phyloP scores from a whole-genome alignment of 2,329 filamentous ascomycete genomes.

The Aspergillus vadensis region DNA sequence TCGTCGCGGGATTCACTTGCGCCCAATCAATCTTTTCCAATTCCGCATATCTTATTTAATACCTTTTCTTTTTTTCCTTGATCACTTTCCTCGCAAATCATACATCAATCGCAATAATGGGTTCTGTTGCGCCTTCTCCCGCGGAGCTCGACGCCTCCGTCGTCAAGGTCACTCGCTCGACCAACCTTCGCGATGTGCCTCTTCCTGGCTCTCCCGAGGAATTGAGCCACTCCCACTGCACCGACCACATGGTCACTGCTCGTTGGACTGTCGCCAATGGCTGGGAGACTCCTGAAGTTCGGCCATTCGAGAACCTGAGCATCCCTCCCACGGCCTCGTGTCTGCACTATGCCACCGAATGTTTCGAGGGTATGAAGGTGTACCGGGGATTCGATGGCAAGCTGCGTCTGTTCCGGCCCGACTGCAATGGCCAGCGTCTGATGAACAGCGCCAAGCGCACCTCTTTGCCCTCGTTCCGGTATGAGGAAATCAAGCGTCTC shows the following conservation, averaged over 20 bases:
- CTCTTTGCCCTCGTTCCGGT: conserved; percentile 72
- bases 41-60: not conserved
- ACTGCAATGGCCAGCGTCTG: conserved; percentile 70
- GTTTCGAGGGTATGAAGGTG: conserved; percentile 83
- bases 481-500: conserved; percentile 71
- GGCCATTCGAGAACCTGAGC: conserved; percentile 74
- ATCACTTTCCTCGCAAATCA: not conserved
- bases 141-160: conserved; percentile 44
- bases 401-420: conserved; percentile 75
- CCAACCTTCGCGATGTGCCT: conserved; percentile 40
- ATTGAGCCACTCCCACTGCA: conserved; percentile 52
- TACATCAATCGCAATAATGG: conserved; percentile 29
- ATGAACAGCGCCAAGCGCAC: conserved; percentile 61
- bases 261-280: conserved; percentile 66
- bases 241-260: conserved; percentile 85
- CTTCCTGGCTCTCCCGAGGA: conserved; percentile 44
- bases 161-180: conserved; percentile 42
- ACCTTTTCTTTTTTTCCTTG: not conserved
- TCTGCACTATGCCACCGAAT: conserved; percentile 87
- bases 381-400: conserved; percentile 69
- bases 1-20: not conserved
- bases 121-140: conserved; percentile 30
- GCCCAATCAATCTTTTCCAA: not conserved
- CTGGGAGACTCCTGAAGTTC: conserved; percentile 73
- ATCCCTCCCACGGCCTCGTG: conserved; percentile 80